These are phyloP conservation scores for Pseudozyma hubeiensis DNA, from an alignment of 1,284 basidiomycete species.

Conservation along the genomic window DNA sequence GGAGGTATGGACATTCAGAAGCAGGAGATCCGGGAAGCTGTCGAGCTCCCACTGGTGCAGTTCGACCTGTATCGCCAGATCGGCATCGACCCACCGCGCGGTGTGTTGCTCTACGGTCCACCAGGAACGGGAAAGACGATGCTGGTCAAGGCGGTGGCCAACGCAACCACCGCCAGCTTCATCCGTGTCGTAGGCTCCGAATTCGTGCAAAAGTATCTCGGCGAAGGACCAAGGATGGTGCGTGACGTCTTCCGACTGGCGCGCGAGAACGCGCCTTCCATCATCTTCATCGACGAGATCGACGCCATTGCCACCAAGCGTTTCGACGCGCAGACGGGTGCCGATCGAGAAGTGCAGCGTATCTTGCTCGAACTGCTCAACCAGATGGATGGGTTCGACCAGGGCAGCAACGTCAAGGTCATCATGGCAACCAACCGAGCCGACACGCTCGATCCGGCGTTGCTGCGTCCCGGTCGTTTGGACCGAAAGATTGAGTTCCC, in stretches of 20 bases:
- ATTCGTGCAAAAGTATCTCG: slow-evolving; percentile 99
- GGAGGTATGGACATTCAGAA: slow-evolving; percentile 98
- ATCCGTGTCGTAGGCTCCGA: slow-evolving; percentile 98
- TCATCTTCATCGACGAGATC: slow-evolving; percentile 99
- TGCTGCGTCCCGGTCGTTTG: slow-evolving; percentile 95
- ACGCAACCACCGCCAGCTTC: slow-evolving; percentile 95
- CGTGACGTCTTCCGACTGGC: slow-evolving; percentile 98
- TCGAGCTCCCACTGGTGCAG: slow-evolving; percentile 91
- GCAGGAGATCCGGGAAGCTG: slow-evolving; percentile 98
- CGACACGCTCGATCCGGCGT: slow-evolving; percentile 78
- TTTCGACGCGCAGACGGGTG: slow-evolving; percentile 99
- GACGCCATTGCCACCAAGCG: slow-evolving; percentile 99
- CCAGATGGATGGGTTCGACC: slow-evolving; percentile 99
- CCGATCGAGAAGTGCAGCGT: slow-evolving; percentile 98
- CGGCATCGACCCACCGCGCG: slow-evolving; percentile 96
- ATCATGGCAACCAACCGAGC: slow-evolving; percentile 69
- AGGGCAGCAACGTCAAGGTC: slow-evolving; percentile 94
- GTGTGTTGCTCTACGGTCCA: slow-evolving; percentile 89
- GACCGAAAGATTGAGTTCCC: slow-evolving; percentile 99
- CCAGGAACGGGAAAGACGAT: slow-evolving; percentile 99
- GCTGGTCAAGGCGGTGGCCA: slow-evolving; percentile 98
- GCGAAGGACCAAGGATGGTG: slow-evolving; percentile 99
- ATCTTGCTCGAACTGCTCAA: slow-evolving; percentile 98
- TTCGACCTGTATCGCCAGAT: slow-evolving; percentile 99
- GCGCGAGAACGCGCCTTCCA: slow-evolving; percentile 94